Conservation (phyloP, 2,329 filamentous ascomycete species). For the Fusarium sulawesiense region DNA sequence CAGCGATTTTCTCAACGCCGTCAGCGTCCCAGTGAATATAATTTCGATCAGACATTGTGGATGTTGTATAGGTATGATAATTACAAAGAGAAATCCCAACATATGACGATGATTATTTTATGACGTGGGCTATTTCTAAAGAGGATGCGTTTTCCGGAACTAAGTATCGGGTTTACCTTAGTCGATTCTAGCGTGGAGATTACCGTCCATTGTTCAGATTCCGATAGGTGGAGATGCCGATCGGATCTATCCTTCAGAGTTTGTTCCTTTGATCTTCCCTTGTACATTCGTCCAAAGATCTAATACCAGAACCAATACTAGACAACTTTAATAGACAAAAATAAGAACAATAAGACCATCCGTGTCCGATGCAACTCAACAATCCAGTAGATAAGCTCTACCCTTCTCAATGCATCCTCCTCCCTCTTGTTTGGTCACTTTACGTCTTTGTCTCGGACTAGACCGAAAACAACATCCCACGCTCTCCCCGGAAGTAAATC, state of each 20-base stretch:
- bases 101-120: background rate
- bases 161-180: background rate
- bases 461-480: background rate
- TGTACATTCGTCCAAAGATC: too few relatives aligned
- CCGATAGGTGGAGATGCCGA: slow-evolving; percentile 1
- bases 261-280: too few relatives aligned
- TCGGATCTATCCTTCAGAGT: background rate
- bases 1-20: background rate
- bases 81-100: too few relatives aligned
- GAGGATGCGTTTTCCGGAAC: background rate
- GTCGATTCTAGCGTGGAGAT: background rate
- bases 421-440: background rate
- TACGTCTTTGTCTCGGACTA: background rate
- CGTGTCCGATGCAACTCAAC: accelerated
- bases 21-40: slow-evolving; percentile 2
- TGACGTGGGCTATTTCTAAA: background rate
- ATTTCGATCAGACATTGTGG: background rate
- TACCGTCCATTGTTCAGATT: background rate
- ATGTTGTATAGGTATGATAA: accelerated
- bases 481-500: background rate
- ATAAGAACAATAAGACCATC: too few relatives aligned
- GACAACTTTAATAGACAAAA: accelerated
- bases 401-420: too few relatives aligned
- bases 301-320: too few relatives aligned
- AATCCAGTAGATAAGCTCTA: too few relatives aligned